phyloP scores from a whole-genome alignment of 2,329 filamentous ascomycete genomes.

The Calonectria pauciramosa region DNA sequence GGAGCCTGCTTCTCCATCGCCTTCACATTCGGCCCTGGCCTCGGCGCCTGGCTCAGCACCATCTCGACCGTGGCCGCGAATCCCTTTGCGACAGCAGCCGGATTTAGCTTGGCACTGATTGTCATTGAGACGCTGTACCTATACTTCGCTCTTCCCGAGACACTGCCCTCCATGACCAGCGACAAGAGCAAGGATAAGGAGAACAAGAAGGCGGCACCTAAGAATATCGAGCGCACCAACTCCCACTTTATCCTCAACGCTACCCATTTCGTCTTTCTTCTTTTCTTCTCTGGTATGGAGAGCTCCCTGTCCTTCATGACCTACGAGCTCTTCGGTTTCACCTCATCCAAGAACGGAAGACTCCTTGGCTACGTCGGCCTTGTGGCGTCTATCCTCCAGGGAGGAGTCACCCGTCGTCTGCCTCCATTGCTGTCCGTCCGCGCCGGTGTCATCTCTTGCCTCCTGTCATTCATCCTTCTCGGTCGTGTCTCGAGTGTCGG shows the following conservation, averaged over 20 bases:
- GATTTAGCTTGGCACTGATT: slow-evolving; percentile 87
- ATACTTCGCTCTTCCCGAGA: slow-evolving; percentile 89
- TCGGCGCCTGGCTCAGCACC: slow-evolving; percentile 88
- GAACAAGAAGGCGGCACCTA: slow-evolving; percentile 41
- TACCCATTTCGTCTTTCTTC: slow-evolving; percentile 89
- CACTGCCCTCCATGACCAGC: slow-evolving; percentile 73
- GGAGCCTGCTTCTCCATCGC: slow-evolving; percentile 97
- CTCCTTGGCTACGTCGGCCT: slow-evolving; percentile 93
- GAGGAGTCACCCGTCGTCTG: slow-evolving; percentile 88
- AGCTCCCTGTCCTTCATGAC: slow-evolving; percentile 98
- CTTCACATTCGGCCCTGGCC: slow-evolving; percentile 94
- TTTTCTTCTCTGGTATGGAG: slow-evolving; percentile 99
- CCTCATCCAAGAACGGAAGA: slow-evolving; percentile 83
- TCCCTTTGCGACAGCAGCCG: slow-evolving; percentile 93
- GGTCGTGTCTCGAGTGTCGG: slow-evolving; percentile 75
- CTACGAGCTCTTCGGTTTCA: slow-evolving; percentile 90
- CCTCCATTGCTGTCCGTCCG: slow-evolving; percentile 85
- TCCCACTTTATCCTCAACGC: slow-evolving; percentile 86
- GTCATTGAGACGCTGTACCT: slow-evolving; percentile 90
- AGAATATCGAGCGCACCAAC: slow-evolving; percentile 75
- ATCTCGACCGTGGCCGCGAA: slow-evolving; percentile 86
- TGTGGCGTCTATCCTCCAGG: slow-evolving; percentile 92
- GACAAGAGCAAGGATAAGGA: slow-evolving; percentile 40
- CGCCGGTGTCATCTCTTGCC: slow-evolving; percentile 82
- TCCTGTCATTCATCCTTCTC: slow-evolving; percentile 85